Evolutionary conservation across 2,329 filamentous ascomycete genomes (phyloP).

Genomic region (Talaromyces sp.): DNA sequence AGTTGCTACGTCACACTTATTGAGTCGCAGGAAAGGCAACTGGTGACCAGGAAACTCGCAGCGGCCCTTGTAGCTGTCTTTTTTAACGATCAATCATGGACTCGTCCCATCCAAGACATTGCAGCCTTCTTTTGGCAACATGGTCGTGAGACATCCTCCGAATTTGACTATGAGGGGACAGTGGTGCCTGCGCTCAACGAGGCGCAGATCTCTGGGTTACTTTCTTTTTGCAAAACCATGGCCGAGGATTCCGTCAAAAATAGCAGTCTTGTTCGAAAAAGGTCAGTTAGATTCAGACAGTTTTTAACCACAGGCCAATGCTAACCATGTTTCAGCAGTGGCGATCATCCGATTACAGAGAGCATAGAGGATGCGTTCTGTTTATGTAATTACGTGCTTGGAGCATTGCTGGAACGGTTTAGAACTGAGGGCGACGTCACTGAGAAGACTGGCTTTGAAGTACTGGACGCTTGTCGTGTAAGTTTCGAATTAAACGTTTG

Average conservation of each 20-base stretch:
- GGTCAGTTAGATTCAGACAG: conserved; percentile 1
- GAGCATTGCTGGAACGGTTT: conserved; percentile 26
- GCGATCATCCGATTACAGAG: conserved; percentile 19
- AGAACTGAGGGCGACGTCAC: conserved; percentile 19
- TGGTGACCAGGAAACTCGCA: conserved; percentile 45
- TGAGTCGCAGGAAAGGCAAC: conserved; percentile 31
- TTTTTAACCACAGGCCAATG: neutral
- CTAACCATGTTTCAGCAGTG: conserved; percentile 8
- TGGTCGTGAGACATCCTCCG: conserved; percentile 29
- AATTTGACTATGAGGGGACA: conserved; percentile 26
- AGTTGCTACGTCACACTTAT: conserved; percentile 40
- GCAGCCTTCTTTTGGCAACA: conserved; percentile 37
- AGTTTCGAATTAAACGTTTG: conserved; percentile 13
- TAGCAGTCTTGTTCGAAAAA: conserved; percentile 20
- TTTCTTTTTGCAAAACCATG: conserved; percentile 37
- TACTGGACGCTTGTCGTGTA: conserved; percentile 35
- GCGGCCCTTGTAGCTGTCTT: conserved; percentile 43
- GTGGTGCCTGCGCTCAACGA: conserved; percentile 36
- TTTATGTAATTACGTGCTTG: conserved; percentile 33
- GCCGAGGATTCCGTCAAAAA: conserved; percentile 35
- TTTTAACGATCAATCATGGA: conserved; percentile 38
- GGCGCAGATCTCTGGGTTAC: conserved; percentile 29
- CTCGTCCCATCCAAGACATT: conserved; percentile 31
- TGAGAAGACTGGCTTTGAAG: conserved; percentile 27
- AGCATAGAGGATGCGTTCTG: conserved; percentile 36